Conservation (phyloP, 2,329 filamentous ascomycete genomes). For the Ophiostoma sp. region DNA sequence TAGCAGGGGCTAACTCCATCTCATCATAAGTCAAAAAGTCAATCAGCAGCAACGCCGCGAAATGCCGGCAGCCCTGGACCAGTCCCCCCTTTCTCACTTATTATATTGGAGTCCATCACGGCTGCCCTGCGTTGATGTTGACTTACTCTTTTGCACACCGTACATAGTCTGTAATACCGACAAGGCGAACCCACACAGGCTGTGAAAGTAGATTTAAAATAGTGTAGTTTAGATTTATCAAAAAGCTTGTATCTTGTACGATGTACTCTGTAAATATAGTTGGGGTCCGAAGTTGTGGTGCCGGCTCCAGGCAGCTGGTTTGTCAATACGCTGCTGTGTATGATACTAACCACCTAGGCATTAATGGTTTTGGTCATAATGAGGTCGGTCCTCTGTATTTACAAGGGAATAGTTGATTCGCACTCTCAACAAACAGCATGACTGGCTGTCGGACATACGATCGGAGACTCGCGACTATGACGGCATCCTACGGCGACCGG, state of each 20-base stretch:
- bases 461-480: slow-evolving; percentile 24
- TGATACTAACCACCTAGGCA: background rate
- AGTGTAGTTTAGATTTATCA: background rate
- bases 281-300: background rate
- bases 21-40: background rate
- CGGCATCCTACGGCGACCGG: slow-evolving; percentile 19
- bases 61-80: background rate
- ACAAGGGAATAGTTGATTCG: background rate
- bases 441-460: slow-evolving; percentile 26
- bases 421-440: background rate
- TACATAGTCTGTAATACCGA: background rate
- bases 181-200: background rate
- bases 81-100: background rate
- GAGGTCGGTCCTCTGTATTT: background rate
- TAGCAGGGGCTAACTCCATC: background rate
- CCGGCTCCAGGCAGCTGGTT: background rate
- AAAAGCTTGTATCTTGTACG: background rate
- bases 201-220: background rate
- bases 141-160: background rate
- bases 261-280: background rate
- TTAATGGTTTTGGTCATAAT: background rate
- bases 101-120: background rate
- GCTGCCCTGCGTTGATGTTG: background rate
- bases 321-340: background rate
- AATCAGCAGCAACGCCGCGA: background rate